Evolutionary conservation across 768 basidiomycete genomes (phyloP), one percentile per base, ranked within the genome.

Genomic region (Calocybe indica): DNA sequence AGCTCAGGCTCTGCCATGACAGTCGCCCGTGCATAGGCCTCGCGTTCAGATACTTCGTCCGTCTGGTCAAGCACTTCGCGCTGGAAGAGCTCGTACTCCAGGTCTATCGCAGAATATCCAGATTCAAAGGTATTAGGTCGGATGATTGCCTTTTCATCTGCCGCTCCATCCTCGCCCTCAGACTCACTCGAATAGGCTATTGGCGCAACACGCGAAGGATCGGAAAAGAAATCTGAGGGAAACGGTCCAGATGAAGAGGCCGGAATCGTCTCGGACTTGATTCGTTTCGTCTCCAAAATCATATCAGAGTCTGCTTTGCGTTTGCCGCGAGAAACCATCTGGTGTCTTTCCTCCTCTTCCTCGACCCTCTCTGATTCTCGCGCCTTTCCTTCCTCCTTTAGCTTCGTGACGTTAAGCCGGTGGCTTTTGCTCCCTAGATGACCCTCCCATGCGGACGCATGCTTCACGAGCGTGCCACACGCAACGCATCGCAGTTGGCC

Each of bases 391-490:
- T 82, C 75, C 57, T 82, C 80, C 51, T 72, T 78, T 38, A 82
- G 58, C 12, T 77, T 76, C 8, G 73, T 71, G 12, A 83, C 80
- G 57, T 79, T 83, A 36, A 72, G 82, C 32, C 89, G 80, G 60
- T 92, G 89, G 1, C 65, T 65, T 66, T 92, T 92, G 67, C 85
- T 88, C 9, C 84, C 88, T 13, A 92, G 62, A 64, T 92, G 89
- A 14, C 89, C 88, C 50, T 89, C 82, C 89, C 89, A 92, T n/a
- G 85, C 85, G 22, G 85, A 79, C 3, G 86, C 76, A 57, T 89
- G 80, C 57, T 90, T 92, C 48, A 92, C 73, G 13, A 65, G 48
- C 8, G 69, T 74, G 1, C 72, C 72, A 58, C 89, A 92, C 22
- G 80, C 76, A 4, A 70, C 57, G 55, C 89, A 92, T 48, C 80